These are phyloP conservation scores for Scorias spongiosa DNA, from an alignment of 2,329 filamentous ascomycete genomes.

Conservation along the genomic window DNA sequence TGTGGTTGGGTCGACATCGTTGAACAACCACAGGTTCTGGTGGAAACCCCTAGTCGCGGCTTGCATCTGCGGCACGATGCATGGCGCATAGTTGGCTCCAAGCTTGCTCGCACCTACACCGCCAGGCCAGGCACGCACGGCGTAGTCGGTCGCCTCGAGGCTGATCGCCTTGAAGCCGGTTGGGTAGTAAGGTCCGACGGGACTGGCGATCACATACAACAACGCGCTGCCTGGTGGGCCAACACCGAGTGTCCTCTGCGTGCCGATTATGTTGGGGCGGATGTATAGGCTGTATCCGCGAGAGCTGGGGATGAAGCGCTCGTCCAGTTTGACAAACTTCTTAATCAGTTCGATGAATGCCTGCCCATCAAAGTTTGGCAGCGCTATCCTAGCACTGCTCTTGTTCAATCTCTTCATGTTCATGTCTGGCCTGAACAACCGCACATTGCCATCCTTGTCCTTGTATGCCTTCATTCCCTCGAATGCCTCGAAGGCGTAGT, in stretches of 20 bases:
- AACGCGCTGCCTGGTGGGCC: slow-evolving; percentile 82
- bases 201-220: slow-evolving; percentile 87
- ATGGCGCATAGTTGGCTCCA: slow-evolving; percentile 97
- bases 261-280: slow-evolving; percentile 92
- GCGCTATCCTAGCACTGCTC: slow-evolving; percentile 76
- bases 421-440: slow-evolving; percentile 84
- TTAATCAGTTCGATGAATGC: slow-evolving; percentile 69
- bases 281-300: slow-evolving; percentile 91
- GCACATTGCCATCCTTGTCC: slow-evolving; percentile 60
- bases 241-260: slow-evolving; percentile 84
- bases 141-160: slow-evolving; percentile 90
- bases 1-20: slow-evolving; percentile 35
- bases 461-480: slow-evolving; percentile 99
- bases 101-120: slow-evolving; percentile 98
- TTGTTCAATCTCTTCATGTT: slow-evolving; percentile 95
- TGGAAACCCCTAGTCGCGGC: slow-evolving; percentile 86
- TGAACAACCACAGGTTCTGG: slow-evolving; percentile 97
- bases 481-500: slow-evolving; percentile 97
- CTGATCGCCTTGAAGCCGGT: slow-evolving; percentile 96
- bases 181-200: slow-evolving; percentile 94
- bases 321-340: slow-evolving; percentile 63
- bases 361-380: slow-evolving; percentile 67
- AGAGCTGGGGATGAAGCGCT: slow-evolving; percentile 64
- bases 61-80: slow-evolving; percentile 89
- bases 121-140: slow-evolving; percentile 92